phyloP scores from a whole-genome alignment of 2,329 filamentous ascomycete genomes.

The Seiridium cupressi region DNA sequence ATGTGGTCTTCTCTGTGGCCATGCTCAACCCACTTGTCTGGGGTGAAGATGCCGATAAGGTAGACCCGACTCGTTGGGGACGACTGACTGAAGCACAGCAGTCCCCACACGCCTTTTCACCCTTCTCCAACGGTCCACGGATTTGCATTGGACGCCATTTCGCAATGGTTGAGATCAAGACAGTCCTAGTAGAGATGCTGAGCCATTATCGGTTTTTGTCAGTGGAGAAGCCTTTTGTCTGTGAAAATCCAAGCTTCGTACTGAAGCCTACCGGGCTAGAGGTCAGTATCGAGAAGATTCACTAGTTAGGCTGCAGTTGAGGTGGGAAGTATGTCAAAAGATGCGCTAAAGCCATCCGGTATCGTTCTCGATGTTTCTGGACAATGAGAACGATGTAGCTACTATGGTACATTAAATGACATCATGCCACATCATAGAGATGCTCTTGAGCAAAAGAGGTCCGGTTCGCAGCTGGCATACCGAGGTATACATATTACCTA shows the following conservation, averaged over 20 bases:
- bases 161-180: constrained; percentile 24
- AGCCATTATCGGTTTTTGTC: constrained; percentile 5
- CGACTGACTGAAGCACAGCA: constrained; percentile 11
- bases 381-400: too few species aligned
- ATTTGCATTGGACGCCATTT: constrained; percentile 24
- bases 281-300: background rate
- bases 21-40: constrained; percentile 20
- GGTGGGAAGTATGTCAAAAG: too few species aligned
- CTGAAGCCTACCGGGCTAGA: background rate
- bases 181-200: constrained; percentile 19
- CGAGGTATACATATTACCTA: too few species aligned
- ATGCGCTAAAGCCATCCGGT: too few species aligned
- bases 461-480: too few species aligned
- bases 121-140: constrained; percentile 23
- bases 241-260: constrained; percentile 1
- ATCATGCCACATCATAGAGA: too few species aligned
- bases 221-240: background rate
- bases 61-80: constrained; percentile 21
- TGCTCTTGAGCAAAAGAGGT: too few species aligned
- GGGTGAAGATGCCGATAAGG: constrained; percentile 20
- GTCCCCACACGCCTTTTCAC: constrained; percentile 11
- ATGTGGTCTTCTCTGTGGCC: constrained; percentile 17
- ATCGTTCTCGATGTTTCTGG: too few species aligned
- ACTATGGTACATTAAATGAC: too few species aligned
- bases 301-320: background rate